Evolutionary conservation across 139 green algal genomes (phyloP).

Genomic region (Chlamydomonas asymmetrica): DNA sequence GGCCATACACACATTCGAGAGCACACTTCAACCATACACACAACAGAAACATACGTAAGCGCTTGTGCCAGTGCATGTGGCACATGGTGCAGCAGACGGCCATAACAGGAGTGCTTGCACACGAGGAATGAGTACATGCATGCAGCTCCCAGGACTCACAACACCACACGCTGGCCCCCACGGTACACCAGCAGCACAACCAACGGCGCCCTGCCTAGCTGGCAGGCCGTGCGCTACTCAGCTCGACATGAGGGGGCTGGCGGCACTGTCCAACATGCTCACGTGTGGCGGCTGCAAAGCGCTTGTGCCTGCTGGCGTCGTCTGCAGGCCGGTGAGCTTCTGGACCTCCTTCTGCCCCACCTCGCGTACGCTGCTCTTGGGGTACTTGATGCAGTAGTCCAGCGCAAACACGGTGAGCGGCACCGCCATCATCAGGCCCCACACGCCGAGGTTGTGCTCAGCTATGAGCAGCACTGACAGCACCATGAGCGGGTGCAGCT

Average conservation of each 20-base stretch:
- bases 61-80: not conserved
- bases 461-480: conserved; percentile 71
- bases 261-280: too few species aligned
- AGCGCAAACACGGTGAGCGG: conserved; percentile 89
- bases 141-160: too few species aligned
- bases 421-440: conserved; percentile 92
- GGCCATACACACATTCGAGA: too few species aligned
- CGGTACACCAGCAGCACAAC: not conserved
- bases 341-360: conserved; percentile 9
- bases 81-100: not conserved
- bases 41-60: too few species aligned
- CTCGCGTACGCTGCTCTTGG: conserved; percentile 7
- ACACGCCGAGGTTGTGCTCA: conserved; percentile 89
- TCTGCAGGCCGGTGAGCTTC: conserved; percentile 3
- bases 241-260: not conserved
- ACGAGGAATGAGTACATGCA: too few species aligned
- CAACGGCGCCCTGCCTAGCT: not conserved
- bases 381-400: conserved; percentile 74
- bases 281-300: too few species aligned
- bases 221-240: not conserved
- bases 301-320: too few species aligned
- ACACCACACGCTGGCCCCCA: too few species aligned
- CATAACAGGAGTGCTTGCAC: too few species aligned
- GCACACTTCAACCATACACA: too few species aligned
- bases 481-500: conserved; percentile 91